Evolutionary conservation across 768 basidiomycete genomes (phyloP).

Genomic region (Rhodotorula sphaerocarpa): DNA sequence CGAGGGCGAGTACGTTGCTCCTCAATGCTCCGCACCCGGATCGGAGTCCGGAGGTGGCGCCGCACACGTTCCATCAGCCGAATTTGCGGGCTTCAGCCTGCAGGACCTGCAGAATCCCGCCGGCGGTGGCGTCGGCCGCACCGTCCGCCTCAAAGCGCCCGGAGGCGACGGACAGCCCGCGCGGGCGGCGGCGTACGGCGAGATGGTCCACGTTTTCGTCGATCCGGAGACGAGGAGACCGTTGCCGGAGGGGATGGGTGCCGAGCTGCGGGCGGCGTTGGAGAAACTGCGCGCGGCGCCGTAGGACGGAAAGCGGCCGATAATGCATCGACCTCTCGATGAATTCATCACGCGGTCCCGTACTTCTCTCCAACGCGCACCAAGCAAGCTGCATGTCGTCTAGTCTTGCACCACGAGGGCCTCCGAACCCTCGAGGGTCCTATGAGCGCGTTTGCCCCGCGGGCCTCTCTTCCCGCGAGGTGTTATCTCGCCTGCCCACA

Average conservation of each 20-base stretch:
- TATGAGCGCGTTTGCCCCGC: too few species aligned
- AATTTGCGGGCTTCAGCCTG: neutral
- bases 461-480: too few species aligned
- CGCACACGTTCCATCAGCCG: neutral
- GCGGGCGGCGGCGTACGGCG: slow-evolving; percentile 12
- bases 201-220: slow-evolving; percentile 27
- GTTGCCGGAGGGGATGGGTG: neutral
- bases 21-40: neutral
- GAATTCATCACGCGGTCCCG: too few species aligned
- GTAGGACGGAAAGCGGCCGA: too few species aligned
- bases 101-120: neutral
- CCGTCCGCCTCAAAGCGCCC: neutral
- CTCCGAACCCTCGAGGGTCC: too few species aligned
- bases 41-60: neutral
- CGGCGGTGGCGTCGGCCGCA: neutral
- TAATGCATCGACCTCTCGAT: too few species aligned
- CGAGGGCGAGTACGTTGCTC: neutral
- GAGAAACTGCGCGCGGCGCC: neutral
- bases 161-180: neutral
- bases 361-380: too few species aligned
- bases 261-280: neutral
- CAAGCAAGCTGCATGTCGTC: too few species aligned
- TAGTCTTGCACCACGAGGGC: too few species aligned
- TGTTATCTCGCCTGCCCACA: too few species aligned
- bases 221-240: slow-evolving; percentile 1